Base-by-base conservation (phyloP, 805 yeast genomes). In the Wickerhamomyces rabaulensis region DNA sequence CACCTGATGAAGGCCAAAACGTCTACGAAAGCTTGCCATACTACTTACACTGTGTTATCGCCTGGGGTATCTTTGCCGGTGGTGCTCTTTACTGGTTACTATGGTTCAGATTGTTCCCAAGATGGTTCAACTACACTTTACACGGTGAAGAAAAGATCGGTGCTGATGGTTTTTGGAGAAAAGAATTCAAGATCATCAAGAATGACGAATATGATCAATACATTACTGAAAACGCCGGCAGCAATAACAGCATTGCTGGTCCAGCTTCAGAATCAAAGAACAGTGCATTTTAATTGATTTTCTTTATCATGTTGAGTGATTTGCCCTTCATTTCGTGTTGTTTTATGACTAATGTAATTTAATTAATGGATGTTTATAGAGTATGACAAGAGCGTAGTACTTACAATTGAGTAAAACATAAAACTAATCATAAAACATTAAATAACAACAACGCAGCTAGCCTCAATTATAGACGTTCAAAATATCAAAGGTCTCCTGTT, bases 41-140 rank as follows among this genome's bases (percentile, higher is more conserved):
- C 68, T 87, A 80, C 74, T 73, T 82, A 47, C 91, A 85, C 63
- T 82, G 89, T 61, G 94, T 86, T 42, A 87, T 84, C n/a, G 82
- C 90, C 12, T 77, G 89, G 81, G 90, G 84, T 53, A 72, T 87
- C 40, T 82, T 83, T 55, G 84, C 73, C 13, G 61, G 80, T 42
- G 92, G 88, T 52, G 77, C 74, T 33, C 53, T 74, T 1, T 87
- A 85, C 68, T 87, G 89, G 84, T 48, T 80, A 9, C 58, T 80
- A 16, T 82, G 88, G 85, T 72, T 80, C 38, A 66, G 66, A 48
- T 42, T 82, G 1, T 63, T 83, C 54, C 95, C 95, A 39, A 62
- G 60, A 56, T 46, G 67, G 22, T 78, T 80, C 31, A 73, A 75
- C 9, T 82, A 82, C 67, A 66, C 66, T 26, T 66, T 83, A 54